Evolutionary conservation across 331 rosid genomes (phyloP).

Genomic region (Pyrus hybrid): DNA sequence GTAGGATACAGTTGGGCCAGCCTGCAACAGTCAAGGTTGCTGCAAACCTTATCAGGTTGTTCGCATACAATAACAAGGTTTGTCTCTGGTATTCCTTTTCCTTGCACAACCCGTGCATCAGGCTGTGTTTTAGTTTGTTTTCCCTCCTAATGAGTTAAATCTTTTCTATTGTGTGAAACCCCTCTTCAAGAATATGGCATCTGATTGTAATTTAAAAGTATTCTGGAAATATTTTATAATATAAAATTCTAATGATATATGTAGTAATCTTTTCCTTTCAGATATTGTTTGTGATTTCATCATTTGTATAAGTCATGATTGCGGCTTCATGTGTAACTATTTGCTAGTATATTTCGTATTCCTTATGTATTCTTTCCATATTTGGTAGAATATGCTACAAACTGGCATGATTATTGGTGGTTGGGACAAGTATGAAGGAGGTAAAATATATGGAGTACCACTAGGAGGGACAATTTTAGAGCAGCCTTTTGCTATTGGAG

Average conservation of each 20-base stretch:
- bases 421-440: slow-evolving; percentile 93
- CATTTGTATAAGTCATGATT: not conserved
- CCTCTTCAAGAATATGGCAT: no score
- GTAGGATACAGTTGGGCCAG: slow-evolving; percentile 81
- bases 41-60: slow-evolving; percentile 81
- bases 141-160: no score
- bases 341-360: not conserved
- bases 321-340: not conserved
- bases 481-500: slow-evolving; percentile 88
- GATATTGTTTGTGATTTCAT: not conserved
- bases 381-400: slow-evolving; percentile 63
- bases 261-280: not conserved
- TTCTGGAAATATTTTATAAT: not conserved
- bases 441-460: slow-evolving; percentile 76
- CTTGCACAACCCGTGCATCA: not conserved
- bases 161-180: no score
- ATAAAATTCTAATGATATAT: not conserved
- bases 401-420: slow-evolving; percentile 90
- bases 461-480: slow-evolving; percentile 84
- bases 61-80: slow-evolving; percentile 84
- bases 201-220: no score
- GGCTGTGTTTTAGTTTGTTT: no score
- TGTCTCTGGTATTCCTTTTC: not conserved
- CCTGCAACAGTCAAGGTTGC: slow-evolving; percentile 95
- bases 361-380: not conserved